Evolutionary conservation across 2,329 filamentous ascomycete species (phyloP).

Genomic region (Botrytis squamosa): DNA sequence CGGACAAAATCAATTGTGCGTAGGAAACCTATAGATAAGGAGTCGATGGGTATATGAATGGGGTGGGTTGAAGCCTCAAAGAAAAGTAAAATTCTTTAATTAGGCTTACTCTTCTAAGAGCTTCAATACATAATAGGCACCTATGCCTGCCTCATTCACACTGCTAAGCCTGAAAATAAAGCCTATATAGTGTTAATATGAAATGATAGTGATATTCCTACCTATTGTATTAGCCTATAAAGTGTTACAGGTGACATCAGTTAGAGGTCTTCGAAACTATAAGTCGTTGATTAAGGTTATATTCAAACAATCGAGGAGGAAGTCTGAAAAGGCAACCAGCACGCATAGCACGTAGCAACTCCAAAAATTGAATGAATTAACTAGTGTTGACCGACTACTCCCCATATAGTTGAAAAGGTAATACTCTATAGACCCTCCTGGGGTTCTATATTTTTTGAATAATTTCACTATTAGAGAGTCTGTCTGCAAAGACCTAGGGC

Average conservation of each 20-base stretch:
- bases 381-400: not conserved
- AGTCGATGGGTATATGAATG: conserved; percentile 6
- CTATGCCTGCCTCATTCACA: not conserved
- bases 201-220: not conserved
- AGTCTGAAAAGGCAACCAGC: not conserved
- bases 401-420: not conserved
- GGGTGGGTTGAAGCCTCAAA: not conserved
- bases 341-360: not conserved
- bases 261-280: not conserved
- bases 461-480: not conserved
- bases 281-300: not conserved
- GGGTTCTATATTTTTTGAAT: not conserved
- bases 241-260: not conserved
- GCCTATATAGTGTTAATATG: not conserved
- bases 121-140: not conserved
- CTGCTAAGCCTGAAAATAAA: not conserved
- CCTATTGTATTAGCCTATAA: not conserved
- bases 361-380: not conserved
- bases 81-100: not conserved
- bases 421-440: not conserved
- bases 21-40: not conserved
- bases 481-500: not conserved
- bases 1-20: not conserved
- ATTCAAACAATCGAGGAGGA: not conserved
- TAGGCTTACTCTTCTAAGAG: not conserved